Evolutionary conservation across 1,284 basidiomycete species (phyloP).

Genomic region (Amylostereum chailletii): DNA sequence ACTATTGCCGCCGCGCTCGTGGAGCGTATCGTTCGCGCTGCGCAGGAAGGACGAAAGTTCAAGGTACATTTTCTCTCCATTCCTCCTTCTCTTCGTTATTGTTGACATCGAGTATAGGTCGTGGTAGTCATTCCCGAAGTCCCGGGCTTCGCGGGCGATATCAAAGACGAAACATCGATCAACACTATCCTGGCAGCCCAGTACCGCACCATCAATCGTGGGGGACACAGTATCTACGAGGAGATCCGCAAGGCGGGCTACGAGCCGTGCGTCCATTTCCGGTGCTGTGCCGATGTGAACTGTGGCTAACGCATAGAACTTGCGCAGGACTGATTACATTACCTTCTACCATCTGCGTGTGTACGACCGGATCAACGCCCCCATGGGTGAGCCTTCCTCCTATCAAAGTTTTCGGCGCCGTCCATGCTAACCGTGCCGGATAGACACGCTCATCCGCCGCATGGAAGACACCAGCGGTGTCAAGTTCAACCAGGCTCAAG

Average conservation of each 20-base stretch:
- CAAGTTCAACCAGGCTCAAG: constrained; percentile 77
- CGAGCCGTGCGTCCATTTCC: constrained; percentile 55
- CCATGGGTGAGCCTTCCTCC: constrained; percentile 33
- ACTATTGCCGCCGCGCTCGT: constrained; percentile 76
- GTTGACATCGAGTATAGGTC: constrained; percentile 35
- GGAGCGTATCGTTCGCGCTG: constrained; percentile 77
- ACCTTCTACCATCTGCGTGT: constrained; percentile 85
- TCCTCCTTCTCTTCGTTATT: background rate
- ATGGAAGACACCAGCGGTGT: constrained; percentile 75
- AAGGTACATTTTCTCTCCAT: constrained; percentile 36
- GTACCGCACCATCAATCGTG: constrained; percentile 82
- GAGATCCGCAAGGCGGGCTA: constrained; percentile 70
- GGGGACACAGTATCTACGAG: constrained; percentile 82
- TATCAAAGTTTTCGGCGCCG: background rate
- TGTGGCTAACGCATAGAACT: background rate
- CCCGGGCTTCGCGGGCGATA: constrained; percentile 76
- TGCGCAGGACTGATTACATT: constrained; percentile 62
- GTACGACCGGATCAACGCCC: constrained; percentile 89
- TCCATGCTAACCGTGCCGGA: background rate
- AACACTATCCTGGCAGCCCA: constrained; percentile 81
- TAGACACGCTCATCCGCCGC: constrained; percentile 49
- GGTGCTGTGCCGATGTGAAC: background rate
- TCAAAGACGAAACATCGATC: constrained; percentile 61
- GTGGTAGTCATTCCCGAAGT: constrained; percentile 79
- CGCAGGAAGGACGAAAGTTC: constrained; percentile 64